Evolutionary conservation across 116 monocot genomes (phyloP).

Genomic region (Zostera marina): DNA sequence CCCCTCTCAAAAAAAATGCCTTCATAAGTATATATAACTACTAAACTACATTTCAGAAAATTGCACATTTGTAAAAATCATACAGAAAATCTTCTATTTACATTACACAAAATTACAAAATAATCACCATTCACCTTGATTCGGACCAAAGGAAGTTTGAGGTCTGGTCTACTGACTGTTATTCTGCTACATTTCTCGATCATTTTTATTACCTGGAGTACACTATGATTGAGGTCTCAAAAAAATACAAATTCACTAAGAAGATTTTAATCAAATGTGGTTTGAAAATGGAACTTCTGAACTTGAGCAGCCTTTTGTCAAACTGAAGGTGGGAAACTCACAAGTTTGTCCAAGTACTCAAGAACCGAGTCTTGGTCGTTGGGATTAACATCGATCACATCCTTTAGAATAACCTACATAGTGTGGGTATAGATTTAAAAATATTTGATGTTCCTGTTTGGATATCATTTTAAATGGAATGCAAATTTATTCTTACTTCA

Average conservation of each 20-base stretch:
- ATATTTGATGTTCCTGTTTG: neutral
- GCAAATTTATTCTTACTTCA: conserved; percentile 35
- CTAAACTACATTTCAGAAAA: too few species aligned
- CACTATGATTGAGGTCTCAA: neutral
- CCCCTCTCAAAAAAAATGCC: neutral
- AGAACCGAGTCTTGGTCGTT: conserved; percentile 93
- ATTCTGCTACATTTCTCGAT: conserved; percentile 64
- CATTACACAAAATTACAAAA: neutral
- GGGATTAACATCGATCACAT: conserved; percentile 78
- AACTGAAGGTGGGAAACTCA: conserved; percentile 16
- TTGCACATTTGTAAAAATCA: too few species aligned
- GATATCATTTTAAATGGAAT: neutral
- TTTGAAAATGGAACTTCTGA: neutral
- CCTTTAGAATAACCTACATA: conserved; percentile 85
- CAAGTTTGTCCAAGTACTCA: conserved; percentile 90
- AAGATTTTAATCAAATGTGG: neutral
- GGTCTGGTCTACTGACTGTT: conserved; percentile 37
- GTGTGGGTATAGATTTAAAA: conserved; percentile 9
- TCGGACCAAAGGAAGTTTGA: conserved; percentile 90
- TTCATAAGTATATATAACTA: too few species aligned
- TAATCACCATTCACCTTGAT: conserved; percentile 95
- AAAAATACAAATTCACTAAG: neutral
- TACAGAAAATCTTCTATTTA: too few species aligned
- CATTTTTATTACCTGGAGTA: conserved; percentile 54
- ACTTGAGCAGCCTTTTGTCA: neutral